A percentile compares a stretch with the other conserved stretches of the same genome.
phyloP scores from a whole-genome alignment of 78 protist genomes.

The Tieghemostelium lacteum region DNA sequence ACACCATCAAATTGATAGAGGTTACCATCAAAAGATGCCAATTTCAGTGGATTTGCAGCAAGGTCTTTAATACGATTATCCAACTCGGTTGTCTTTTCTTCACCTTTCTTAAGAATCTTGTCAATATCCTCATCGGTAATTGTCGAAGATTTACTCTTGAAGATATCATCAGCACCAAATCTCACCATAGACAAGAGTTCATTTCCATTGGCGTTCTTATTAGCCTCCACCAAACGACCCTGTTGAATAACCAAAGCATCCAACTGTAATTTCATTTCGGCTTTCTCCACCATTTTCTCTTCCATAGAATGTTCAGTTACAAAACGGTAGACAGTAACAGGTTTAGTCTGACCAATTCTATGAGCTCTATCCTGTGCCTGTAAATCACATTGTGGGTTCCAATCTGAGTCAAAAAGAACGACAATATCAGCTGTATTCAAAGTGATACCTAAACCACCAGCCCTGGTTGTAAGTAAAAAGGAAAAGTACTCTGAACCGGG shows the following conservation, averaged over 20 bases:
- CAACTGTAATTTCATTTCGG: slow-evolving; percentile 95
- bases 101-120: slow-evolving; percentile 83
- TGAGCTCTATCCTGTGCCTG: slow-evolving; percentile 99
- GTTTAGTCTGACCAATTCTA: slow-evolving; percentile 99
- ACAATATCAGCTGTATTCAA: slow-evolving; percentile 97
- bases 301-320: slow-evolving; percentile 93
- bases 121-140: slow-evolving; percentile 89
- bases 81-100: slow-evolving; percentile 69
- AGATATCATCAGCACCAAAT: slow-evolving; percentile 95
- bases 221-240: slow-evolving; percentile 85
- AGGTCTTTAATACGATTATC: slow-evolving; percentile 22
- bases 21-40: slow-evolving; percentile 70
- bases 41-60: slow-evolving; percentile 15
- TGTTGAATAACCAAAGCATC: slow-evolving; percentile 98
- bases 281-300: slow-evolving; percentile 96
- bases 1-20: slow-evolving; percentile 95
- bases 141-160: slow-evolving; percentile 60
- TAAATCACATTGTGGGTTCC: slow-evolving; percentile 98
- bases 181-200: slow-evolving; percentile 92
- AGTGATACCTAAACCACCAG: slow-evolving; percentile 99
- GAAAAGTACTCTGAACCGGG: slow-evolving; percentile 83
- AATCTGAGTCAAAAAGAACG: slow-evolving; percentile 98
- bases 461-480: slow-evolving; percentile 97
- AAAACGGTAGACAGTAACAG: slow-evolving; percentile 95
- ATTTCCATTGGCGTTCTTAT: slow-evolving; percentile 81